Evolutionary conservation across 805 yeast genomes (phyloP), one percentile per base, ranked within the genome.

Genomic region (Candida takata): DNA sequence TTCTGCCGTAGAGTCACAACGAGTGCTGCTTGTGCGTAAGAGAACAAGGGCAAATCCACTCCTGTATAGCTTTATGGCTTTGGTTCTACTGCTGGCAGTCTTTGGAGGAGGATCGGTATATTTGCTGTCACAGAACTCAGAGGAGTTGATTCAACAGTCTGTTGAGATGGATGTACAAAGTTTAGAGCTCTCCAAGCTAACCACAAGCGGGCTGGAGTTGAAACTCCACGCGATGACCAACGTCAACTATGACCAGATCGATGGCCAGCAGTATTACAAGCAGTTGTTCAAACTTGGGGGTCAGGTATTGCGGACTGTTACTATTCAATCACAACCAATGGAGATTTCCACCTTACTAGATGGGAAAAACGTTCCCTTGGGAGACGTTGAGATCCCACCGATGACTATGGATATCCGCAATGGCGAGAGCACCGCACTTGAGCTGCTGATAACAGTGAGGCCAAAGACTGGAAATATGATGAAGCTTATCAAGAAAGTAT

Each of bases 381-480:
- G 71, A 1, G 39, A 38, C 1, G 57, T 59, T 6, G 43, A 49
- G 13, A 49, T 64, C 2, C 51, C 64, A 3, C 59, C 61, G 12
- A 61, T 66, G 36, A 34, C 40, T 11, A 60, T 65, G 8, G 44
- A 45, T 10, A 58, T 61, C n/a, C 49, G 40, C 4, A 53, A 64
- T 34, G 44, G 48, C 2, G 33, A 39, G 5, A 32, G 34, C 3
- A 57, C 62, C 3, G 42, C 41, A 0, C 25, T 66, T 24, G 51
- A 53, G 17, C 31, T 63, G 29, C 35, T 48, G 21, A 40, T 62
- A 13, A 53, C 56, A 1, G 40, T 63, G 3, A 51, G 48, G 34
- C 70, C 70, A 7, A 49, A 61, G 28, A 38, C 62, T 0, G 42
- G 41, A 5, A 60, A 61, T 11, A 52, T 61, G 5, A 37, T 61